Percentiles rank a stretch among this genome's conserved stretches.
These are phyloP conservation scores for Volvox carteri DNA, from an alignment of 163 green algal species.

Conservation along the genomic window DNA sequence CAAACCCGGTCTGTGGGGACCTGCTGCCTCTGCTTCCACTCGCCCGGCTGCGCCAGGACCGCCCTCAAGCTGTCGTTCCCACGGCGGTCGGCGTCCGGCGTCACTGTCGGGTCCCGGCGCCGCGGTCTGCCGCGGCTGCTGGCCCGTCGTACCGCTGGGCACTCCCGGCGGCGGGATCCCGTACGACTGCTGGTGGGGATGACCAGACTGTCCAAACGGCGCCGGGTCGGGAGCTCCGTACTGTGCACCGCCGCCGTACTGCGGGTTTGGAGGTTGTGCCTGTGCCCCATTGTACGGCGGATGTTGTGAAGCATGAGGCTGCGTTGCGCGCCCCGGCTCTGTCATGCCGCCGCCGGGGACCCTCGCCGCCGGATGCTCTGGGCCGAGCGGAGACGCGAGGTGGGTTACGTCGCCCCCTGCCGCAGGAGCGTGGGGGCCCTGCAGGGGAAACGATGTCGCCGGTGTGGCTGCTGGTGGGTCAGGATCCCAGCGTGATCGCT, in stretches of 20 bases:
- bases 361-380: not conserved
- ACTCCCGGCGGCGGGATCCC: not conserved
- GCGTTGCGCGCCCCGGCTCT: not conserved
- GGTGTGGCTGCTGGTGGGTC: not conserved
- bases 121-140: not conserved
- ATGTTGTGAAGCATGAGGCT: not conserved
- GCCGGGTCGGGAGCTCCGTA: not conserved
- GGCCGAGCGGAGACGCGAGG: not conserved
- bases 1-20: not conserved
- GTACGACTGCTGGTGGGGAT: constrained; percentile 1
- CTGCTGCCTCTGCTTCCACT: not conserved
- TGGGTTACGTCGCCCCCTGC: not conserved
- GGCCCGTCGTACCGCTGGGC: not conserved
- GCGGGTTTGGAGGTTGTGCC: not conserved
- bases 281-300: not conserved
- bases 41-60: not conserved
- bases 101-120: not conserved
- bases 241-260: not conserved
- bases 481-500: constrained; percentile 35
- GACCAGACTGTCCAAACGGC: not conserved
- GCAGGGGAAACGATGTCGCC: not conserved
- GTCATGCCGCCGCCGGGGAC: not conserved
- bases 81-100: not conserved
- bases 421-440: too few relatives aligned
- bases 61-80: not conserved